Evolutionary conservation across 768 basidiomycete genomes (phyloP).

Genomic region (Leucosporidium creatinivorum): DNA sequence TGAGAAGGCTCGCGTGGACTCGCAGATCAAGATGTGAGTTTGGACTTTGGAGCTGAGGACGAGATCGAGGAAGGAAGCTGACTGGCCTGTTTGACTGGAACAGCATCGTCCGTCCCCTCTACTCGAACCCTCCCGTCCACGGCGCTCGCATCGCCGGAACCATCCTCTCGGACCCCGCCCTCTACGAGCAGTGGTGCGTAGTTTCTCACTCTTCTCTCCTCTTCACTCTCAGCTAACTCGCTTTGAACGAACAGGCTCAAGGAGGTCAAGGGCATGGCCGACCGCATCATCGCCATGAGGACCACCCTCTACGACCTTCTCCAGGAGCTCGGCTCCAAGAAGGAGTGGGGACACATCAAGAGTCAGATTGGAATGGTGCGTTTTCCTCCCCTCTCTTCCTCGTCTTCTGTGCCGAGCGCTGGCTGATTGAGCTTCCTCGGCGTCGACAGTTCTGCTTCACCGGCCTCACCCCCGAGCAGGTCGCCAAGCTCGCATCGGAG

Average conservation of each 20-base stretch:
- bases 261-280: slow-evolving; percentile 88
- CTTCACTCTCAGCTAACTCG: not conserved
- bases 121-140: slow-evolving; percentile 89
- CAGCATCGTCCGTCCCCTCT: slow-evolving; percentile 81
- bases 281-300: slow-evolving; percentile 87
- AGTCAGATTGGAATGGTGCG: slow-evolving; percentile 94
- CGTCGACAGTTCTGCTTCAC: slow-evolving; percentile 29
- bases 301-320: slow-evolving; percentile 64
- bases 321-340: slow-evolving; percentile 75
- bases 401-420: not conserved
- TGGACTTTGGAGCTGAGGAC: no score
- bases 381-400: slow-evolving; percentile 28
- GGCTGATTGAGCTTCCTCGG: not conserved
- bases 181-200: slow-evolving; percentile 80
- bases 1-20: slow-evolving; percentile 64
- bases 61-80: not conserved
- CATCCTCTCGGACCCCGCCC: slow-evolving; percentile 64
- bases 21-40: slow-evolving; percentile 74
- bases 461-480: slow-evolving; percentile 39
- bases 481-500: slow-evolving; percentile 34
- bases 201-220: not conserved
- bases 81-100: not conserved
- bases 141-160: slow-evolving; percentile 83
- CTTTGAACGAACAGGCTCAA: slow-evolving; percentile 15
- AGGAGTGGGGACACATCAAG: slow-evolving; percentile 91